Evolutionary conservation across 495 filamentous ascomycete species (phyloP).

Genomic region (Annulohypoxylon bovei): DNA sequence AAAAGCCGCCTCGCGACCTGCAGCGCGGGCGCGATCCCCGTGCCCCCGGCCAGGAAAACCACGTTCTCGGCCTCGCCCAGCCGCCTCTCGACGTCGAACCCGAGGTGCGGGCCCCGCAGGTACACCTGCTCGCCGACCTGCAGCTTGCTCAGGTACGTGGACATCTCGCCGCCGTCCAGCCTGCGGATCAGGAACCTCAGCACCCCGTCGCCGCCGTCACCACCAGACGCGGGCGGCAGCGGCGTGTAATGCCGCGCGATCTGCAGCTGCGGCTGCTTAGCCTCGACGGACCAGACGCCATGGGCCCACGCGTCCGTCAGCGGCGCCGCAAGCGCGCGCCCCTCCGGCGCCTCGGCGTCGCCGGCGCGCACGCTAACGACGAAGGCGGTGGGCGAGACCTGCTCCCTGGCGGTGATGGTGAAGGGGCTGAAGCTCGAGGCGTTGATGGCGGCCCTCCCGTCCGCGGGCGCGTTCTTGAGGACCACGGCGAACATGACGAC

Average conservation of each 20-base stretch:
- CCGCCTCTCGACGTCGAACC: slow-evolving; percentile 69
- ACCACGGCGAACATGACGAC: background rate
- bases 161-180: slow-evolving; percentile 61
- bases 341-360: slow-evolving; percentile 13
- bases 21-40: slow-evolving; percentile 90
- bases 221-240: slow-evolving; percentile 63
- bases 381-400: slow-evolving; percentile 77
- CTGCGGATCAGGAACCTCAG: slow-evolving; percentile 62
- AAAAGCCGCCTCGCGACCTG: slow-evolving; percentile 75
- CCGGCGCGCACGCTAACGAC: slow-evolving; percentile 72
- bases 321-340: background rate
- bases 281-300: slow-evolving; percentile 85
- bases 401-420: slow-evolving; percentile 69
- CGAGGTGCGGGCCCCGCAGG: slow-evolving; percentile 79
- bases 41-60: slow-evolving; percentile 91
- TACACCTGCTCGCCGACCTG: slow-evolving; percentile 69
- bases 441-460: slow-evolving; percentile 51
- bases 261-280: slow-evolving; percentile 92
- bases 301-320: slow-evolving; percentile 48
- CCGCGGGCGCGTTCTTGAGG: slow-evolving; percentile 4
- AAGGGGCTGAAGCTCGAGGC: slow-evolving; percentile 66
- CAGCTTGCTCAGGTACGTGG: slow-evolving; percentile 73
- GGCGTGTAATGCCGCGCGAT: slow-evolving; percentile 92
- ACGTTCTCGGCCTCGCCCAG: slow-evolving; percentile 54
- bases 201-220: background rate